These are phyloP conservation scores for Lotmaria passim DNA, from an alignment of 208 protist genomes.

Conservation along the genomic window DNA sequence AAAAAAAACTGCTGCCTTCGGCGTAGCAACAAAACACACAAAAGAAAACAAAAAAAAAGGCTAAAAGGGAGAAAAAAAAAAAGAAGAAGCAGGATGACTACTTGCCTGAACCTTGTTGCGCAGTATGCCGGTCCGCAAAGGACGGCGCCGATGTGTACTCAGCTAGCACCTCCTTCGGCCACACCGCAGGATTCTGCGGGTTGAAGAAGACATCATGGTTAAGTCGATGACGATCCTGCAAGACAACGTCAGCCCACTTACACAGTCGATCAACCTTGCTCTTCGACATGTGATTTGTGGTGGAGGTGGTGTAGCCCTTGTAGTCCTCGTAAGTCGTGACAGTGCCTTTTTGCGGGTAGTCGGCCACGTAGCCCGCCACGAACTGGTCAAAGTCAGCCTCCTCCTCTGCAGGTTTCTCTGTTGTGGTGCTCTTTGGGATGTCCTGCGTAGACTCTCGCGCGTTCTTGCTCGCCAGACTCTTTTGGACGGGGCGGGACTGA, in stretches of 20 bases:
- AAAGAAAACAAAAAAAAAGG: not conserved
- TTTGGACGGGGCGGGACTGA: constrained; percentile 6
- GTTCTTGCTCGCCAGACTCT: constrained; percentile 5
- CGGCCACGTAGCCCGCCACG: constrained; percentile 41
- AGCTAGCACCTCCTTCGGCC: constrained; percentile 50
- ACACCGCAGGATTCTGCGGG: constrained; percentile 49
- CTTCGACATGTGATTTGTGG: constrained; percentile 49
- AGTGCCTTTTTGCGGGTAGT: constrained; percentile 36
- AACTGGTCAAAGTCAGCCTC: constrained; percentile 18
- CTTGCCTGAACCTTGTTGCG: constrained; percentile 12
- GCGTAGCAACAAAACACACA: not conserved
- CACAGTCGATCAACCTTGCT: constrained; percentile 70
- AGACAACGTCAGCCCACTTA: constrained; percentile 60
- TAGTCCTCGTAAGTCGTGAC: constrained; percentile 67
- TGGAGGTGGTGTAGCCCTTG: constrained; percentile 48
- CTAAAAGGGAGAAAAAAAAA: constrained; percentile 5
- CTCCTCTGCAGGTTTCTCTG: constrained; percentile 12
- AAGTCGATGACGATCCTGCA: constrained; percentile 39
- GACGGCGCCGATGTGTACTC: constrained; percentile 31
- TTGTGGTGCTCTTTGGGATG: not conserved
- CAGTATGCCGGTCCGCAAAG: constrained; percentile 31
- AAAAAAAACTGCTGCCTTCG: not conserved
- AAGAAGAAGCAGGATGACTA: not conserved
- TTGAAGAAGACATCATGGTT: constrained; percentile 66
- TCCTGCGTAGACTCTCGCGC: not conserved